A percentile compares a stretch with the other conserved stretches of the same genome.
These are phyloP conservation scores for Magnaporthiopsis rhizophila DNA, from an alignment of 2,329 filamentous ascomycete genomes.

Conservation along the genomic window DNA sequence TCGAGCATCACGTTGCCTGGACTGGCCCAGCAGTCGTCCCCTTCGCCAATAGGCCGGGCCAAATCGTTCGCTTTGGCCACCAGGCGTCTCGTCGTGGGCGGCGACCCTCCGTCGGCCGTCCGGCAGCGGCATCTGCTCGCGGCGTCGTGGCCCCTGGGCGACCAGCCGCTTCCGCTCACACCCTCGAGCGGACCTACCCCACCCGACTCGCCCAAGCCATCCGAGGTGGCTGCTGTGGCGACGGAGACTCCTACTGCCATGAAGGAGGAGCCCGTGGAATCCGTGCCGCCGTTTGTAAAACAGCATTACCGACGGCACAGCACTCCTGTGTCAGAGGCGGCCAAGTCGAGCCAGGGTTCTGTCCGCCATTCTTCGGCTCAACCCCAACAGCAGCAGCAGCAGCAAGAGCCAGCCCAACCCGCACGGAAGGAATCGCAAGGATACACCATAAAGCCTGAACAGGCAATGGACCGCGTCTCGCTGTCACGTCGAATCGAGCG, in stretches of 20 bases:
- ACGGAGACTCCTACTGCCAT: background rate
- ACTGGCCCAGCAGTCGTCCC: too few relatives aligned
- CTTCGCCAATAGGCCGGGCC: too few relatives aligned
- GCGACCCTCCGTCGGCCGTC: background rate
- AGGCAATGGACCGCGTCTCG: slow-evolving; percentile 6
- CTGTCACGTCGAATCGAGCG: slow-evolving; percentile 7
- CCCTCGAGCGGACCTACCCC: slow-evolving; percentile 1
- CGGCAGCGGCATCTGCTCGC: background rate
- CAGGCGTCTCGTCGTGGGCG: background rate
- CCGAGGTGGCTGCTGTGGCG: background rate
- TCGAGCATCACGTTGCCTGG: background rate
- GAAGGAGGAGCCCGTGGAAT: background rate
- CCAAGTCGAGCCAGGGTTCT: background rate
- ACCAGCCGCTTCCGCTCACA: background rate
- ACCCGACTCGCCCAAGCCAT: slow-evolving; percentile 2
- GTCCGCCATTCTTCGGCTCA: background rate
- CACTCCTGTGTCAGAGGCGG: background rate
- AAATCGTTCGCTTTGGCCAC: background rate
- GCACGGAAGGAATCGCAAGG: background rate
- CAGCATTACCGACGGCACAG: background rate
- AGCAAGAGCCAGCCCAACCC: background rate
- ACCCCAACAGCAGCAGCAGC: background rate
- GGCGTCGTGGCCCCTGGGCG: background rate
- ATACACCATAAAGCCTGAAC: background rate
- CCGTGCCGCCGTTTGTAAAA: background rate